Base-by-base conservation (phyloP, 73 alveolate species). In the Stentor roeselii region DNA sequence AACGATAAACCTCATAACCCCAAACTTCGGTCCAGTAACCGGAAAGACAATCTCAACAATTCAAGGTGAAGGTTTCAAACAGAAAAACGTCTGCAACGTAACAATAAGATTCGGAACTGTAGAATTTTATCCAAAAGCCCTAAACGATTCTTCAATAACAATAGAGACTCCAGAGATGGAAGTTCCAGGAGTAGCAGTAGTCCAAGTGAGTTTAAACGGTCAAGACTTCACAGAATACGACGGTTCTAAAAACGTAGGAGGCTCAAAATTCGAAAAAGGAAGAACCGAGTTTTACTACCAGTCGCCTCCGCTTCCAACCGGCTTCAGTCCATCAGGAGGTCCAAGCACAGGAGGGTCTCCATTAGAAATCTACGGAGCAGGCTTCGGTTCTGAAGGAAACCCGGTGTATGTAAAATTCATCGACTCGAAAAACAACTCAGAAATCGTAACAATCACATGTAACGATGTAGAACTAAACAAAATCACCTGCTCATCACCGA, bases 161-260 rank as follows among this genome's bases (percentile, higher is more conserved):
- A 91, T 92, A 27, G 91, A 84, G 78, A 83, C 98, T 3, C 99
- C 99, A 34, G 60, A 84, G 85, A 97, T 92, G 4, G 84, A 83
- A 59, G 87, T 82, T 78, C 95, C 98, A 3, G 98, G 95, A 75
- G 93, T 91, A 78, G 95, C 87, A 41, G 96, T 95, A 3, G 99
- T 95, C 59, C 94, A 89, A 85, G 97, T 95, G 14, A 87, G 95
- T 3, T 80, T 95, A 34, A 95, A 95, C 90, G 99, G 99, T n/a
- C 93, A 93, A 83, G 95, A 95, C 86, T 93, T 88, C 42, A 92
- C 93, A 37, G 86, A 89, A 40, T 96, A 95, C 1, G 84, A 76
- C 14, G 84, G 74, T 14, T 14, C 84, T 86, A 86, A 87, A 36
- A 92, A 90, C 78, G 58, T 91, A 59, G 92, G 93, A 85, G 89